Conservation (phyloP, 805 yeast genomes). For the Cyberlindnera lachancei region DNA sequence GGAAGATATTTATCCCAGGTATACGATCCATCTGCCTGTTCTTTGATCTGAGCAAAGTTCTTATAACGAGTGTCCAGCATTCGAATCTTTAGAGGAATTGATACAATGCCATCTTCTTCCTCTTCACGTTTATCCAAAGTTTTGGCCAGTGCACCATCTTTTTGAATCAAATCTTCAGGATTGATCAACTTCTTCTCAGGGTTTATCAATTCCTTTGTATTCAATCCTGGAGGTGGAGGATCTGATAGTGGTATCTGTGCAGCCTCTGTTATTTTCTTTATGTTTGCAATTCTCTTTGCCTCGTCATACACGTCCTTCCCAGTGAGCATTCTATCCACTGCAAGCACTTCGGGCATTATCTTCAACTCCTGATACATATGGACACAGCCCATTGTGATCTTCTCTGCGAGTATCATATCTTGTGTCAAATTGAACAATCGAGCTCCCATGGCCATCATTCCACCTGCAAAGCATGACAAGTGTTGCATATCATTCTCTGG, state of each 20-base stretch:
- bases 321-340: conserved; percentile 21
- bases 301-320: conserved; percentile 20
- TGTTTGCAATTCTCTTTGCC: conserved; percentile 4
- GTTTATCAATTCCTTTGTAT: neutral
- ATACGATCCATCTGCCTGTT: conserved; percentile 4
- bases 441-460: conserved; percentile 44
- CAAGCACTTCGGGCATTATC: conserved; percentile 37
- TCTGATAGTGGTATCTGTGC: neutral
- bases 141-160: neutral
- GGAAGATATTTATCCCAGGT: conserved; percentile 8
- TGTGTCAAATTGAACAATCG: conserved; percentile 29
- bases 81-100: neutral
- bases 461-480: conserved; percentile 45
- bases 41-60: conserved; percentile 3
- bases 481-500: conserved; percentile 37
- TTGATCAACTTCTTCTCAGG: neutral
- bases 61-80: neutral
- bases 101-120: neutral
- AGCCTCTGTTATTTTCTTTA: neutral
- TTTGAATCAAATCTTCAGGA: neutral
- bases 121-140: neutral
- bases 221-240: too few relatives aligned
- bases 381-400: conserved; percentile 42
- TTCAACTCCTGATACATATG: conserved; percentile 32
- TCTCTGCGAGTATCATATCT: conserved; percentile 33